Percentiles rank a stretch among this genome's conserved stretches.
Evolutionary conservation across 2,329 filamentous ascomycete species (phyloP).

Genomic region (Botryotinia narcissicola): DNA sequence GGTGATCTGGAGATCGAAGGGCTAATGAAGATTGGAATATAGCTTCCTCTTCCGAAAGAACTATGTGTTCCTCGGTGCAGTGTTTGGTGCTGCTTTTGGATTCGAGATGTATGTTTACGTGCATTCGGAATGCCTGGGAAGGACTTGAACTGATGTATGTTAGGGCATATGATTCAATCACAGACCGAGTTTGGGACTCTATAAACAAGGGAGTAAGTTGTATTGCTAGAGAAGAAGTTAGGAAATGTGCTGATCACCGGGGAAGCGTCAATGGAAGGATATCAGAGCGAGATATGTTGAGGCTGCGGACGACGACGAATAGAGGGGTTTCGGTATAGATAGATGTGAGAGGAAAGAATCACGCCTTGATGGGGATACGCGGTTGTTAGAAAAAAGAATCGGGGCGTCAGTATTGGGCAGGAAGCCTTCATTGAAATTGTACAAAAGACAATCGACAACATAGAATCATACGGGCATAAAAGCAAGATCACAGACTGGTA

Average conservation of each 20-base stretch:
- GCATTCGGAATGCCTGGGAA: background rate
- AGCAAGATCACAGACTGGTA: constrained; percentile 3
- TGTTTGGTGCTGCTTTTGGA: constrained; percentile 85
- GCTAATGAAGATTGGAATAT: constrained; percentile 31
- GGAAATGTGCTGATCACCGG: constrained; percentile 36
- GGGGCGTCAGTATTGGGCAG: constrained; percentile 14
- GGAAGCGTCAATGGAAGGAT: constrained; percentile 99
- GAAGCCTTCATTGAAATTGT: constrained; percentile 29
- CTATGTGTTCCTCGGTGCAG: constrained; percentile 78
- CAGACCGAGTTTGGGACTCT: constrained; percentile 86
- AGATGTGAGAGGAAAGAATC: constrained; percentile 1
- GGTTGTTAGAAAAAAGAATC: constrained; percentile 6
- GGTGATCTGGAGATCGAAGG: background rate
- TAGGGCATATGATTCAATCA: constrained; percentile 78
- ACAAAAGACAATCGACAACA: constrained; percentile 32
- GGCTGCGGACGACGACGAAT: constrained; percentile 63
- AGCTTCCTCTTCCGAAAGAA: constrained; percentile 87
- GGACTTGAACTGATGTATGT: constrained; percentile 23
- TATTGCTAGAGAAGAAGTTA: background rate
- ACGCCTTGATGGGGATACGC: background rate
- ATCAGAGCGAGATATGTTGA: constrained; percentile 87
- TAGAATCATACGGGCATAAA: constrained; percentile 27
- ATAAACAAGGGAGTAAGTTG: constrained; percentile 85
- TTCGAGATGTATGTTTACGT: constrained; percentile 78
- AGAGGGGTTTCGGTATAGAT: constrained; percentile 22